Evolutionary conservation across 192 early-diverging fungal genomes (phyloP), one percentile per base, ranked within the genome.

Genomic region (Spizellomyces sp.): DNA sequence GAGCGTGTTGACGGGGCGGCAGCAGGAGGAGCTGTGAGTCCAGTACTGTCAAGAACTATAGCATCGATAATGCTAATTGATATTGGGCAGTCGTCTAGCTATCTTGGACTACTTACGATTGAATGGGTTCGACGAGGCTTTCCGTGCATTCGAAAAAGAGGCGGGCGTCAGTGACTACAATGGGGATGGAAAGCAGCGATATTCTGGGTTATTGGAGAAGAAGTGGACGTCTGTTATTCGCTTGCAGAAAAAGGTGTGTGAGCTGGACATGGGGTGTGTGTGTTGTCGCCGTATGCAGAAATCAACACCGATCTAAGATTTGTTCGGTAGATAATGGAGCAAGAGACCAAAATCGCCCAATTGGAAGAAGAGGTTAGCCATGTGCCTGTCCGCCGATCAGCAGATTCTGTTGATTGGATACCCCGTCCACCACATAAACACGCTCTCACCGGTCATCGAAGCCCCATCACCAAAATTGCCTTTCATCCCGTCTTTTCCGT

Each of bases 161-260:
- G 82, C 92, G 27, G 80, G 78, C 55, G 85, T 94, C 67, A 83
- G 87, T 42, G 90, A 89, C 46, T 75, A 45, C 45, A 81, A 81
- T 17, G 82, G 87, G 2, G 93, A 91, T 69, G 90, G 76, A 81
- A 91, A 91, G 73, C 88, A 92, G 76, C 89, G 89, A 68, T 91
- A 88, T 58, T 81, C 93, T 27, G 92, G 91, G 43, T 66, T 94
- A 54, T 77, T 95, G 48, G 92, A 95, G 75, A 93, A 93, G 75
- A 98, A 98, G 72, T 98, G 96, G 96, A 93, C 92, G 10, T 94
- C 93, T n/a, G 90, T 97, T 8, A 91, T 97, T 61, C 83, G 96
- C 8, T 78, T 96, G 67, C 95, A 97, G 70, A 94, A 93, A 73
- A 96, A 96, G 81, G 84, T 86, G 55, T 19, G 73, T n/a, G 27